Evolutionary conservation across 2,329 filamentous ascomycete species (phyloP).

Genomic region (Phialophora verrucosa): DNA sequence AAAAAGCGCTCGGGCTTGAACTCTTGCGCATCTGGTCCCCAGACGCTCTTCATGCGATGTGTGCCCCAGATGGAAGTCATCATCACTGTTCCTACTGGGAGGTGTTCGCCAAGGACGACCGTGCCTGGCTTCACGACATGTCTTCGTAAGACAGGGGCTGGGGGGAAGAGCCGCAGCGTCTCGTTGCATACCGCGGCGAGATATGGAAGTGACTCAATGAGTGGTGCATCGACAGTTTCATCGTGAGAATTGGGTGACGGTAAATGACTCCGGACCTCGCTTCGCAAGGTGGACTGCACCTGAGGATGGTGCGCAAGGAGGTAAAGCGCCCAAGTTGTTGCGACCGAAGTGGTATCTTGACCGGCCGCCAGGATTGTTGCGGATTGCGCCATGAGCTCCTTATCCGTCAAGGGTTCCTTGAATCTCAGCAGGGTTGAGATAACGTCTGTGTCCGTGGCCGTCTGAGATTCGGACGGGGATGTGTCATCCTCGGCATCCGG

Average conservation of each 20-base stretch:
- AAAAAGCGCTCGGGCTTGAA: conserved; percentile 84
- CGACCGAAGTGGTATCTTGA: conserved; percentile 42
- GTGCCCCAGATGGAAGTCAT: conserved; percentile 69
- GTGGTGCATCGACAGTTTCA: conserved; percentile 32
- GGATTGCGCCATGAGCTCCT: conserved; percentile 81
- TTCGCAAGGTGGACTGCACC: conserved; percentile 39
- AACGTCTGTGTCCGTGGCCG: conserved; percentile 16
- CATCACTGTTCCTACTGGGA: conserved; percentile 74
- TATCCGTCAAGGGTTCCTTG: conserved; percentile 65
- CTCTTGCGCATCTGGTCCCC: conserved; percentile 73
- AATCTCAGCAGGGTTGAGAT: conserved; percentile 22
- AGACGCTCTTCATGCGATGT: conserved; percentile 71
- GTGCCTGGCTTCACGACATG: conserved; percentile 63
- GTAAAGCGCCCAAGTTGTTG: conserved; percentile 42
- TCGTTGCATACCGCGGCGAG: conserved; percentile 80
- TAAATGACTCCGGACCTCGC: conserved; percentile 39
- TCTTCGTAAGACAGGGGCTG: conserved; percentile 71
- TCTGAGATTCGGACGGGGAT: conserved; percentile 5
- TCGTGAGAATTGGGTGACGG: conserved; percentile 36
- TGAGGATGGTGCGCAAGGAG: conserved; percentile 40
- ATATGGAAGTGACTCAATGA: conserved; percentile 76
- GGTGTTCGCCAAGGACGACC: conserved; percentile 64
- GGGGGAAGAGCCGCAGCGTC: conserved; percentile 72
- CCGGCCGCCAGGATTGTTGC: conserved; percentile 85
- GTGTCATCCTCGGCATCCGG: conserved; percentile 7